These are phyloP conservation scores for Rhododendron mucronatum DNA, from an alignment of 148 eudicot species.

Conservation along the genomic window DNA sequence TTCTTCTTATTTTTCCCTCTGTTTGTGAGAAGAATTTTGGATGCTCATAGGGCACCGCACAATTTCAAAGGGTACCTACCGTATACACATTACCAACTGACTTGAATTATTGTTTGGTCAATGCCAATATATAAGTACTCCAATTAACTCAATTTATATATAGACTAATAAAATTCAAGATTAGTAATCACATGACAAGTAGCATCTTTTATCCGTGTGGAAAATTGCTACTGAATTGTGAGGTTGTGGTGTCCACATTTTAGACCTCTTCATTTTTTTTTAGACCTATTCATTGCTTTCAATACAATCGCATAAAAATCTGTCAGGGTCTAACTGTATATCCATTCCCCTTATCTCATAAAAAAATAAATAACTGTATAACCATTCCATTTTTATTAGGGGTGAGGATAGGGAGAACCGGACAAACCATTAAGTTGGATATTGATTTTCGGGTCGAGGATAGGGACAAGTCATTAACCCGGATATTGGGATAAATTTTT, in stretches of 20 bases:
- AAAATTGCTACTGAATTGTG: neutral
- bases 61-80: too few species aligned
- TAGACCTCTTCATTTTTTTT: neutral
- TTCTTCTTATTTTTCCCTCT: too few species aligned
- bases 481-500: neutral
- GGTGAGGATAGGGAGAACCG: neutral
- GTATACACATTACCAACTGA: too few species aligned
- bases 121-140: too few species aligned
- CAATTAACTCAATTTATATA: too few species aligned
- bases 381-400: neutral
- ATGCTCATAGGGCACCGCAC: too few species aligned
- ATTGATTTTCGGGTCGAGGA: neutral
- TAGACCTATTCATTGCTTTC: neutral
- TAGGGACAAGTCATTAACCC: neutral
- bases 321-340: neutral
- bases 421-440: neutral
- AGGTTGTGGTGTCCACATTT: neutral
- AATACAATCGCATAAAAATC: neutral
- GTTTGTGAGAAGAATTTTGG: too few species aligned
- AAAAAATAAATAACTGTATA: too few species aligned
- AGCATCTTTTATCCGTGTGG: neutral
- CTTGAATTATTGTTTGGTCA: too few species aligned
- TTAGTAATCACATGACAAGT: neutral
- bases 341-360: neutral
- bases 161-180: neutral